These are phyloP conservation scores for Neurospora pannonica DNA, from an alignment of 495 filamentous ascomycete genomes.

Conservation along the genomic window DNA sequence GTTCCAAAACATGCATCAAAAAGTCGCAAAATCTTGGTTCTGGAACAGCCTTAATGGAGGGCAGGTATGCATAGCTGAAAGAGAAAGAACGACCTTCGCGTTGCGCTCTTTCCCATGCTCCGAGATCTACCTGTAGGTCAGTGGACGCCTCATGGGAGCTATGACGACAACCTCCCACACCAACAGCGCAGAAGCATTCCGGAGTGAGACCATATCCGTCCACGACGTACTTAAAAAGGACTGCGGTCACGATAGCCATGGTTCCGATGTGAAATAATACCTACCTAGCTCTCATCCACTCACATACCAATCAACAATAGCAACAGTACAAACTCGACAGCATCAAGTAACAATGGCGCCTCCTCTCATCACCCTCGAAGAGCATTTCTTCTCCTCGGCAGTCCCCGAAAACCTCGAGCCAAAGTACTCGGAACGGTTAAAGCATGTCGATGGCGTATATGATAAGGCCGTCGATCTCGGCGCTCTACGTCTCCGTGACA, in stretches of 20 bases:
- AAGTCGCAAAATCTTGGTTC: not conserved
- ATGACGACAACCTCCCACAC: not conserved
- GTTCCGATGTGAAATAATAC: not conserved
- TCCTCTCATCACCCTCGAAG: constrained; percentile 49
- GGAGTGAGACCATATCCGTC: not conserved
- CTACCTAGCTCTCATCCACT: not conserved
- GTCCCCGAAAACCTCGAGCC: constrained; percentile 12
- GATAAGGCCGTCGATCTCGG: constrained; percentile 30
- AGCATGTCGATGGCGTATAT: constrained; percentile 14
- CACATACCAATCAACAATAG: not conserved
- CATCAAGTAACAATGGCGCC: constrained; percentile 4
- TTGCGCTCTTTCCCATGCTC: not conserved
- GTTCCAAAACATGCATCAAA: not conserved
- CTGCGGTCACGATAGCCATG: not conserved
- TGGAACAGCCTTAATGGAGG: not conserved
- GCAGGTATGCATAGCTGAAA: not conserved
- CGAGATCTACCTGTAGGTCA: not conserved
- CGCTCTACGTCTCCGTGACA: constrained; percentile 36
- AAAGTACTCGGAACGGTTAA: constrained; percentile 22
- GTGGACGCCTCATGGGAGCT: not conserved
- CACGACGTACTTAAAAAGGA: not conserved
- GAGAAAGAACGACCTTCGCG: not conserved
- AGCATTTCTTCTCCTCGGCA: constrained; percentile 44
- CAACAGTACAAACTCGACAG: not conserved
- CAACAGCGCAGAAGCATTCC: not conserved